Evolutionary conservation across 2,329 filamentous ascomycete genomes (phyloP).

Genomic region (Amauroascus verrucosus): DNA sequence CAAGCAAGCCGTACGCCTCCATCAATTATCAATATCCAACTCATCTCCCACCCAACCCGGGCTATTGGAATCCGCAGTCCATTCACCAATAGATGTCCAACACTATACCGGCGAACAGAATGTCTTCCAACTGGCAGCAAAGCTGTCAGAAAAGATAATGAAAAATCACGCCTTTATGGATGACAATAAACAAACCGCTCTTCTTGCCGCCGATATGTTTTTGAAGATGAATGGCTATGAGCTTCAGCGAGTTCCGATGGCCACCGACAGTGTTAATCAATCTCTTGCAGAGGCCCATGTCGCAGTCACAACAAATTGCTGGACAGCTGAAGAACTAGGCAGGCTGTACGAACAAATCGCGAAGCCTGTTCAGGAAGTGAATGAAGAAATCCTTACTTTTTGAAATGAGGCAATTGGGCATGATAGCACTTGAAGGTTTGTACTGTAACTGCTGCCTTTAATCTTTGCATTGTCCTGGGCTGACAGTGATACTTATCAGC

Average conservation of each 20-base stretch:
- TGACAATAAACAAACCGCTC: slow-evolving; percentile 26
- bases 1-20: too few relatives aligned
- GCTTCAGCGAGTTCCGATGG: slow-evolving; percentile 18
- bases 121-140: slow-evolving; percentile 23
- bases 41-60: slow-evolving; percentile 16
- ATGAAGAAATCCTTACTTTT: too few relatives aligned
- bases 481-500: too few relatives aligned
- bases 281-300: slow-evolving; percentile 15
- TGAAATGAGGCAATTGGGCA: not conserved
- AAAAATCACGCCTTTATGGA: slow-evolving; percentile 26
- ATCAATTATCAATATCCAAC: too few relatives aligned
- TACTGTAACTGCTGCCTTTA: too few relatives aligned
- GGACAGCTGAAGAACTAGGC: slow-evolving; percentile 10
- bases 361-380: slow-evolving; percentile 3
- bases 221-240: slow-evolving; percentile 23
- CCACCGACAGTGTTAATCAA: slow-evolving; percentile 7
- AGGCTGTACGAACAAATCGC: not conserved
- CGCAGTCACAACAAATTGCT: slow-evolving; percentile 15
- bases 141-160: slow-evolving; percentile 24
- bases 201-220: slow-evolving; percentile 26
- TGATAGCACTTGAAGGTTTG: too few relatives aligned
- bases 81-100: slow-evolving; percentile 23
- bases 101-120: slow-evolving; percentile 20
- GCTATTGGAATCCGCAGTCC: slow-evolving; percentile 22
- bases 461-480: too few relatives aligned